phyloP scores from a whole-genome alignment of 1,139 yeast genomes.

The Lodderomyces metapsilosis region DNA sequence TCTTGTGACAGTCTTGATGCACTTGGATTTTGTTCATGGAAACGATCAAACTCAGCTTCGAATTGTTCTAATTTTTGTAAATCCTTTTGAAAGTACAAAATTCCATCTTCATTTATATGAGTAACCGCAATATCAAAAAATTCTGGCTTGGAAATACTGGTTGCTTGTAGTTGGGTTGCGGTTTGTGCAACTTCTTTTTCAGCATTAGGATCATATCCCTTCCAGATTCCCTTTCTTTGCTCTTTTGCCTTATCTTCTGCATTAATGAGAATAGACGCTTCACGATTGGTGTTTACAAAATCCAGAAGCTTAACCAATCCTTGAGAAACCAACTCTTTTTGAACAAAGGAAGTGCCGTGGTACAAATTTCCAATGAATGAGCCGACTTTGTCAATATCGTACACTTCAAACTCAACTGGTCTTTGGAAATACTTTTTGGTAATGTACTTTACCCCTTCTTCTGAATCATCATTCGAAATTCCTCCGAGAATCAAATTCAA shows the following conservation, averaged over 20 bases:
- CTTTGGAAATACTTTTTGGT: slow-evolving; percentile 64
- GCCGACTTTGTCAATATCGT: slow-evolving; percentile 74
- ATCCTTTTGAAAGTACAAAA: slow-evolving; percentile 51
- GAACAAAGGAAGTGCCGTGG: slow-evolving; percentile 56
- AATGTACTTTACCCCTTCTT: slow-evolving; percentile 58
- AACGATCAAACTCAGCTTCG: slow-evolving; percentile 46
- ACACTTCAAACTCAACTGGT: slow-evolving; percentile 67
- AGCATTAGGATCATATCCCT: slow-evolving; percentile 40
- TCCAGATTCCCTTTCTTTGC: slow-evolving; percentile 66
- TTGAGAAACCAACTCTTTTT: slow-evolving; percentile 55
- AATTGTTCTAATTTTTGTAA: slow-evolving; percentile 40
- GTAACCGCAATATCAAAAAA: slow-evolving; percentile 66
- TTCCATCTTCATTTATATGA: slow-evolving; percentile 48
- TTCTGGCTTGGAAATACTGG: slow-evolving; percentile 33
- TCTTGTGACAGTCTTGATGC: slow-evolving; percentile 39
- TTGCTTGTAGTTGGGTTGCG: slow-evolving; percentile 16
- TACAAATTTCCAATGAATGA: slow-evolving; percentile 75
- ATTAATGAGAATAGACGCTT: slow-evolving; percentile 48
- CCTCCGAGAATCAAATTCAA: slow-evolving; percentile 78
- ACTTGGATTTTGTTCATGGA: slow-evolving; percentile 40
- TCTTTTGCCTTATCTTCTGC: slow-evolving; percentile 66
- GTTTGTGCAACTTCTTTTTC: slow-evolving; percentile 25
- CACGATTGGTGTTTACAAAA: slow-evolving; percentile 56
- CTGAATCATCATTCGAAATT: slow-evolving; percentile 50
- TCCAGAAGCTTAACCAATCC: slow-evolving; percentile 71